Evolutionary conservation across 371 early-diverging fungal genomes (phyloP).

Genomic region (Haplosporangium sp.): DNA sequence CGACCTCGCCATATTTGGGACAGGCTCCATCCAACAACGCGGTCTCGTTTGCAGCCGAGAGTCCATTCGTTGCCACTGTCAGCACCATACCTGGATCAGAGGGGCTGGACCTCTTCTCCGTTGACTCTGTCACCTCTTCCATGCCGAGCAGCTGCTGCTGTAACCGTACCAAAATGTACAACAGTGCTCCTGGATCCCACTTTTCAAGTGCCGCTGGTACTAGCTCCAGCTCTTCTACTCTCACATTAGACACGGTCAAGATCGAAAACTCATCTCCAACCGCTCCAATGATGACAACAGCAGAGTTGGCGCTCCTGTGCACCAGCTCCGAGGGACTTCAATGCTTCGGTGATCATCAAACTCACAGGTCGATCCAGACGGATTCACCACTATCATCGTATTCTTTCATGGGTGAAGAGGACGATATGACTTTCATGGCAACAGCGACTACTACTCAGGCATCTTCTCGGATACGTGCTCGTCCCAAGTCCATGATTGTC

Average conservation of each 20-base stretch:
- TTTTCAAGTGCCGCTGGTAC: background rate
- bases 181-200: background rate
- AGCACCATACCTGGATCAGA: background rate
- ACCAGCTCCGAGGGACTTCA: background rate
- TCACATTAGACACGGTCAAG: slow-evolving; percentile 9
- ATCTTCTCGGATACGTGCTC: background rate
- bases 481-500: slow-evolving; percentile 30
- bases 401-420: background rate
- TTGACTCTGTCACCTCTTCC: slow-evolving; percentile 12
- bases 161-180: background rate
- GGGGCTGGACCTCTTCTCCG: slow-evolving; percentile 7
- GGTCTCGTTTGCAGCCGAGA: background rate
- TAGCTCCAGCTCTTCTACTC: slow-evolving; percentile 6
- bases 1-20: background rate
- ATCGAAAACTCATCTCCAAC: slow-evolving; percentile 19
- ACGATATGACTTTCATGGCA: background rate
- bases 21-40: background rate
- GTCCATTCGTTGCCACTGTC: background rate
- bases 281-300: background rate
- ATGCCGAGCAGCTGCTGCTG: background rate
- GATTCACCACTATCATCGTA: background rate
- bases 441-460: background rate
- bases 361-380: background rate
- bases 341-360: background rate
- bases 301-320: background rate